A percentile compares a stretch with the other conserved stretches of the same genome.
These are phyloP conservation scores for Clarireedia sp. DNA, from an alignment of 2,329 filamentous ascomycete species.

Conservation along the genomic window DNA sequence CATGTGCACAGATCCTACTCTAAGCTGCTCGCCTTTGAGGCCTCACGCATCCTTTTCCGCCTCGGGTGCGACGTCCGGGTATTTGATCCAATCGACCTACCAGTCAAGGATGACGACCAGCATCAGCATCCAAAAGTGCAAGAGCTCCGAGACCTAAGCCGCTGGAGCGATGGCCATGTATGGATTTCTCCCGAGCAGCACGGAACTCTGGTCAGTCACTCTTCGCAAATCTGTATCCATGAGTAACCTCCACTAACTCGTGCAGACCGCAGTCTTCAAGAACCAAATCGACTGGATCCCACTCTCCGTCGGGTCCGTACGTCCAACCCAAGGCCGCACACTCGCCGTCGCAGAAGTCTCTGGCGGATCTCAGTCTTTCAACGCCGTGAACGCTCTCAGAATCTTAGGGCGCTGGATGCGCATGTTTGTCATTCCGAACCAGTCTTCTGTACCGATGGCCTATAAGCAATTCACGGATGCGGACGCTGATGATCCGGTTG, in stretches of 20 bases:
- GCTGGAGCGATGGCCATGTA: constrained; percentile 59
- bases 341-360: constrained; percentile 54
- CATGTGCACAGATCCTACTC: constrained; percentile 45
- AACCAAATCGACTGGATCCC: constrained; percentile 67
- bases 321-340: constrained; percentile 58
- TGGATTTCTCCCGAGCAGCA: constrained; percentile 62
- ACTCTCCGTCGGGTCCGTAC: constrained; percentile 50
- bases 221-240: no score
- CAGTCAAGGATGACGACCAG: constrained; percentile 51
- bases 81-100: constrained; percentile 49
- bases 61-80: constrained; percentile 60
- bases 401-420: constrained; percentile 63
- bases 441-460: constrained; percentile 54
- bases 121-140: constrained; percentile 52
- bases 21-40: constrained; percentile 50
- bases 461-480: constrained; percentile 55
- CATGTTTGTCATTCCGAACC: constrained; percentile 61
- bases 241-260: not conserved
- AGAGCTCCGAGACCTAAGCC: constrained; percentile 51
- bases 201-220: constrained; percentile 41
- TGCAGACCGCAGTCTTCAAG: constrained; percentile 53
- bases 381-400: constrained; percentile 57
- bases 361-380: constrained; percentile 60
- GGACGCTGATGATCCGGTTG: constrained; percentile 10
- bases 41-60: constrained; percentile 50